Base-by-base conservation (phyloP, 805 yeast genomes). In the Candida xiaguanensis region DNA sequence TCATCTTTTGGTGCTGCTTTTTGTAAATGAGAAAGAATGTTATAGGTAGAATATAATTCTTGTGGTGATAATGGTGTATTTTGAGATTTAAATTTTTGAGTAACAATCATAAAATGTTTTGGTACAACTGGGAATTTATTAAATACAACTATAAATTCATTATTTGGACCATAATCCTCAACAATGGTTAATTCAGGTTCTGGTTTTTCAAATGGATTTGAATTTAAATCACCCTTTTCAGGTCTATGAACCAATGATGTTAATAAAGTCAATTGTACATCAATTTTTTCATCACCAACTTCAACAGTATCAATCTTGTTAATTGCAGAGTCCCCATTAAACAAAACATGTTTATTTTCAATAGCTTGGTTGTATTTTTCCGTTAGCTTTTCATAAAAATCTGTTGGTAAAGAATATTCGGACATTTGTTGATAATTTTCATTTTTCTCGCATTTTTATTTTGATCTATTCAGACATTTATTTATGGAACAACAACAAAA, bases 41-140 rank as follows among this genome's bases (percentile, higher is more conserved):
- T 55, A 54, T 77, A 77, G 4, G 84, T 69, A 0, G 81, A 75
- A 26, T 63, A 55, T 43, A 91, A 68, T 50, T 91, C 97, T n/a
- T 60, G 50, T 14, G 88, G 86, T 17, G 78, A 69, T 41, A 91
- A 65, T 12, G 95, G 82, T 1, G 85, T 65, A 24, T 73, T 74
- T 59, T 91, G 98, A 2, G 82, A 68, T 46, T 77, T 75, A 60
- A 82, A 85, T 38, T 78, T 73, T 45, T 78, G 84, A 1, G 98
- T 88, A 7, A 90, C 80, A 39, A 89, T 53, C 63, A 93, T 66
- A 40, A 86, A 74, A 58, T 91, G 99, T 51, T 80, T 76, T 31
- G 85, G 78, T 4, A 83, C 75, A 27, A 90, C 82, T 8, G 97
- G 95, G 60, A 76, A 93, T 60, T 91, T 93, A 70, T 91, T 91